Evolutionary conservation across 192 early-diverging fungal species (phyloP).

Genomic region (Gryganskiella cystojenkinii): DNA sequence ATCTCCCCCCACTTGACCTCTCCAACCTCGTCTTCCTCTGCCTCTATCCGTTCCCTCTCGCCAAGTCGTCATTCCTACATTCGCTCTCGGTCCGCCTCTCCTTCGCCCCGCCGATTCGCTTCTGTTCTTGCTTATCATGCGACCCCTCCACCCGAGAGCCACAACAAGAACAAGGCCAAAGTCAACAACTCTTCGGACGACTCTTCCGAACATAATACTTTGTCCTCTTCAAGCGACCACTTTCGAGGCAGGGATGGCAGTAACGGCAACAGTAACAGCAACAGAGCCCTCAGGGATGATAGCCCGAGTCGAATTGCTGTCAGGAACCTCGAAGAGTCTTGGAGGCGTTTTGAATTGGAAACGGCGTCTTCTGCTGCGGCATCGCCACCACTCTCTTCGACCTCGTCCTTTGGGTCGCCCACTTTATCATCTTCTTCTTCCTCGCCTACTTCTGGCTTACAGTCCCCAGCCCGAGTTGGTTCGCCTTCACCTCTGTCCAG

Average conservation of each 20-base stretch:
- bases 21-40: conserved; percentile 16
- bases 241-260: not conserved
- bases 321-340: conserved; percentile 34
- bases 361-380: conserved; percentile 1
- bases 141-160: not conserved
- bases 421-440: not conserved
- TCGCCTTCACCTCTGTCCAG: conserved; percentile 22
- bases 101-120: conserved; percentile 39
- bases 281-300: conserved; percentile 15
- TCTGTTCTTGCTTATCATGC: conserved; percentile 45
- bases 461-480: not conserved
- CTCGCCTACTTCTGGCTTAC: not conserved
- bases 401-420: no score
- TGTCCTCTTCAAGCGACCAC: no score
- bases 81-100: conserved; percentile 40
- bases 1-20: conserved; percentile 34
- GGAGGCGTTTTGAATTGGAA: conserved; percentile 37
- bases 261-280: not conserved
- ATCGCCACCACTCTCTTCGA: no score
- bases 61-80: conserved; percentile 29
- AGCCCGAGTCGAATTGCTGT: conserved; percentile 31
- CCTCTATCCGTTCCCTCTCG: conserved; percentile 36
- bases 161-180: not conserved
- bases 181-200: not conserved
- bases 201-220: no score